Evolutionary conservation across 768 basidiomycete species (phyloP).

Genomic region (Dacryopinax spathularia): DNA sequence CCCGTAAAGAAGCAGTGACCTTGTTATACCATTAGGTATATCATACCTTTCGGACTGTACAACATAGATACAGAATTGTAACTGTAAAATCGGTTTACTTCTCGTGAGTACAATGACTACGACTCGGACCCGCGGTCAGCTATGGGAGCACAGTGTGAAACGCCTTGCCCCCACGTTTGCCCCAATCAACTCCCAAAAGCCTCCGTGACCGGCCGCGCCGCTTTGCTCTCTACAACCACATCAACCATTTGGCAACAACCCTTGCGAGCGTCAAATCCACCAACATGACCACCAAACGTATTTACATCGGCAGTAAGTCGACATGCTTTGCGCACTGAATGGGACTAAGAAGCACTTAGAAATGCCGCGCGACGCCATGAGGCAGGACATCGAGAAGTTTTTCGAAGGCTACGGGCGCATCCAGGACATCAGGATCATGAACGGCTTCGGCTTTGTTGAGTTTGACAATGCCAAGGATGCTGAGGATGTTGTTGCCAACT

Average conservation of each 20-base stretch:
- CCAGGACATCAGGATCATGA: conserved; percentile 87
- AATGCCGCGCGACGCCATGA: conserved; percentile 42
- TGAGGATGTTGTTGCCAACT: conserved; percentile 77
- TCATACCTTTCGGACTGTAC: background rate
- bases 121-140: too few relatives aligned
- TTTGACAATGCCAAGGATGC: conserved; percentile 90
- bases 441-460: conserved; percentile 93
- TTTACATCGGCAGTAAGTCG: background rate
- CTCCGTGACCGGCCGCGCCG: background rate
- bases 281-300: background rate
- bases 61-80: too few relatives aligned
- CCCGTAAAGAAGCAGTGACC: background rate
- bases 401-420: conserved; percentile 85
- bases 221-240: background rate
- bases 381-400: conserved; percentile 72
- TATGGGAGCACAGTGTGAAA: too few relatives aligned
- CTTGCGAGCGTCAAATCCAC: background rate
- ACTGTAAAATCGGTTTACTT: too few relatives aligned
- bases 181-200: background rate
- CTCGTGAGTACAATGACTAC: too few relatives aligned
- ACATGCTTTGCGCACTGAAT: background rate
- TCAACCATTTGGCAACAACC: background rate
- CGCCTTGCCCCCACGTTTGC: too few relatives aligned
- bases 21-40: background rate
- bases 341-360: background rate